Evolutionary conservation across 192 early-diverging fungal species (phyloP).

Genomic region (Haplosporangium gracile): DNA sequence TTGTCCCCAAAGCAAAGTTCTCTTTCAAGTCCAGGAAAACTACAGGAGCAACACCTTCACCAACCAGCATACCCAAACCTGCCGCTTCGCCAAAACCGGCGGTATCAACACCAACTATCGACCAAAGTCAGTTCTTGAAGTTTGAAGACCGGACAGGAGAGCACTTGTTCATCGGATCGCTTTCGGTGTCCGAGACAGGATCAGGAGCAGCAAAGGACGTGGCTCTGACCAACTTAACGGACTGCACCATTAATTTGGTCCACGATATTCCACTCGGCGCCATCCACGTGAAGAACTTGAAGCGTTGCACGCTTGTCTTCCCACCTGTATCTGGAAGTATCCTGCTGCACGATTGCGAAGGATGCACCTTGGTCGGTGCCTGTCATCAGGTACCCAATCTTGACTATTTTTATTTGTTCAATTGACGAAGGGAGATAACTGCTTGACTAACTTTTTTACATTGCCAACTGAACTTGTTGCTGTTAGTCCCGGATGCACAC

Average conservation of each 20-base stretch:
- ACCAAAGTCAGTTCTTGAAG: conserved; percentile 47
- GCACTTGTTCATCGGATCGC: conserved; percentile 51
- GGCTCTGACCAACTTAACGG: conserved; percentile 65
- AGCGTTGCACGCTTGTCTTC: conserved; percentile 72
- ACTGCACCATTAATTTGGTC: conserved; percentile 77
- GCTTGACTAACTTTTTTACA: not conserved
- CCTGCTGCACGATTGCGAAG: conserved; percentile 74
- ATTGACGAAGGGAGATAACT: not conserved
- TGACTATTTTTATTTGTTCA: not conserved
- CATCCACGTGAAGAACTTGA: conserved; percentile 81
- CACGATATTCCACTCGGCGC: conserved; percentile 69
- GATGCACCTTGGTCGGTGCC: conserved; percentile 72
- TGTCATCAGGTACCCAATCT: conserved; percentile 78
- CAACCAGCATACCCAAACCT: not conserved
- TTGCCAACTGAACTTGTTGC: not conserved
- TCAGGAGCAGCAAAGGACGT: conserved; percentile 64
- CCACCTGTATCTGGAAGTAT: conserved; percentile 79
- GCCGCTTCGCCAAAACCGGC: conserved; percentile 2
- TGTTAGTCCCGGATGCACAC: conserved; percentile 86
- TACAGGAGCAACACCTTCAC: not conserved
- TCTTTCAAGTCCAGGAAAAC: conserved; percentile 73
- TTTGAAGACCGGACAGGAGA: conserved; percentile 50
- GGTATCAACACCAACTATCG: not conserved
- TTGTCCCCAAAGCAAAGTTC: conserved; percentile 74
- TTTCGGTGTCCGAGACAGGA: conserved; percentile 5